phyloP scores from a whole-genome alignment of 2,329 filamentous ascomycete species.

The Penicillium sp. region DNA sequence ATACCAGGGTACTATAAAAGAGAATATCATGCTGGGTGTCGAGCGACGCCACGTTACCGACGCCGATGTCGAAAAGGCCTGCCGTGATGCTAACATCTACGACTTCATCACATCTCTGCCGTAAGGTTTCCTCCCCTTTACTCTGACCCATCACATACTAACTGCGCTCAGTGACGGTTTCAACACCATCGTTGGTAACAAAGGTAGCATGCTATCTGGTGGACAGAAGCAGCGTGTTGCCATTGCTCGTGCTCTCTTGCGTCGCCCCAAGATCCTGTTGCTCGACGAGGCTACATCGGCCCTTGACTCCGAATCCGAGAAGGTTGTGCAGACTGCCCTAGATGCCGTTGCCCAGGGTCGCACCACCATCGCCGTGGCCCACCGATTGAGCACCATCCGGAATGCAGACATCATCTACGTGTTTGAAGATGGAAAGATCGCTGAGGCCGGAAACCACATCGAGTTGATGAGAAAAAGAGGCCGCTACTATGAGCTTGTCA shows the following conservation, averaged over 20 bases:
- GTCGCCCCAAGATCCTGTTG: constrained; percentile 84
- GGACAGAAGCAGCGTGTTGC: constrained; percentile 95
- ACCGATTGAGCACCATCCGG: constrained; percentile 88
- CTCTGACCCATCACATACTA: neutral
- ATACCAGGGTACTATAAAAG: constrained; percentile 87
- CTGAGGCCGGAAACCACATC: constrained; percentile 78
- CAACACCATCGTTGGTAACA: constrained; percentile 80
- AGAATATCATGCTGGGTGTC: constrained; percentile 84
- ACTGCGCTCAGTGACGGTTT: constrained; percentile 64
- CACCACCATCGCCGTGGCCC: constrained; percentile 92
- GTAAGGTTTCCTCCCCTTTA: constrained; percentile 38
- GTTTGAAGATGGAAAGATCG: constrained; percentile 85
- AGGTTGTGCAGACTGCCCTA: constrained; percentile 66
- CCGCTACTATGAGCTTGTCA: constrained; percentile 76
- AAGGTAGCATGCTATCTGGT: constrained; percentile 81
- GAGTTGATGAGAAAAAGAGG: constrained; percentile 71
- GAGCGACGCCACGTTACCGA: constrained; percentile 50
- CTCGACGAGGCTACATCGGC: constrained; percentile 73
- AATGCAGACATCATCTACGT: constrained; percentile 95
- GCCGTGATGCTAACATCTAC: constrained; percentile 88
- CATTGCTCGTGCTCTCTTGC: constrained; percentile 85
- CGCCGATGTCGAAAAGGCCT: constrained; percentile 73
- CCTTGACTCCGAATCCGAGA: constrained; percentile 51
- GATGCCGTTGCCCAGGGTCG: constrained; percentile 81
- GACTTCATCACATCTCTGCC: constrained; percentile 86